A percentile compares a stretch with the other conserved stretches of the same genome.
Conservation (phyloP, 2,329 filamentous ascomycete genomes). For the Sporothrix humicola region DNA sequence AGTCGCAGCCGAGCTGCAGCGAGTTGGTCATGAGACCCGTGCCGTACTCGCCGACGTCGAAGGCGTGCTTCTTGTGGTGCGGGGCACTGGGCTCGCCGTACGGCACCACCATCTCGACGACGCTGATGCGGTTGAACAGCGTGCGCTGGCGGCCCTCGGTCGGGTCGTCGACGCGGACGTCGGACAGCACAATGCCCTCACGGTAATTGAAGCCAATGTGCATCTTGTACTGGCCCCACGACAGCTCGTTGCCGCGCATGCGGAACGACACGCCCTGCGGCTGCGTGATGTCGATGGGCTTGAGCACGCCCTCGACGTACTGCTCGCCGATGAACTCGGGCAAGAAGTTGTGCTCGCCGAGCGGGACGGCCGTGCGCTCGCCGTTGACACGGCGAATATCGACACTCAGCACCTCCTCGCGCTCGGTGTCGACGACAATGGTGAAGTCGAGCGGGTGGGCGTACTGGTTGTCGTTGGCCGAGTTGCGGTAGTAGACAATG, state of each 20-base stretch:
- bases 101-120: constrained; percentile 93
- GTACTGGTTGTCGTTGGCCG: constrained; percentile 86
- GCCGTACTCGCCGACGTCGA: constrained; percentile 75
- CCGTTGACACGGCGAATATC: constrained; percentile 80
- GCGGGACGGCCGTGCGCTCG: constrained; percentile 71
- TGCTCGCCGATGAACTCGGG: constrained; percentile 75
- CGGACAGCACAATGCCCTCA: constrained; percentile 87
- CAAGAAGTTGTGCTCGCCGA: constrained; percentile 79
- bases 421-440: constrained; percentile 84
- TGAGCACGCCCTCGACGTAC: constrained; percentile 72
- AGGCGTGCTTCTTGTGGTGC: constrained; percentile 81
- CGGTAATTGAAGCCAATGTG: constrained; percentile 95
- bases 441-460: constrained; percentile 91
- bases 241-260: constrained; percentile 66
- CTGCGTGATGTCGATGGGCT: constrained; percentile 77
- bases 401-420: constrained; percentile 77
- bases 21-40: constrained; percentile 84
- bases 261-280: constrained; percentile 85
- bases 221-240: constrained; percentile 93
- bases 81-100: constrained; percentile 83
- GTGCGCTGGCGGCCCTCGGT: constrained; percentile 76
- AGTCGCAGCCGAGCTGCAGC: constrained; percentile 77
- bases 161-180: constrained; percentile 78
- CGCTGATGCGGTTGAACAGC: constrained; percentile 85
- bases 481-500: constrained; percentile 90